Evolutionary conservation across 352 stramenopile genomes (phyloP), one percentile per base, ranked within the genome.

Genomic region (Peronospora farinosa): DNA sequence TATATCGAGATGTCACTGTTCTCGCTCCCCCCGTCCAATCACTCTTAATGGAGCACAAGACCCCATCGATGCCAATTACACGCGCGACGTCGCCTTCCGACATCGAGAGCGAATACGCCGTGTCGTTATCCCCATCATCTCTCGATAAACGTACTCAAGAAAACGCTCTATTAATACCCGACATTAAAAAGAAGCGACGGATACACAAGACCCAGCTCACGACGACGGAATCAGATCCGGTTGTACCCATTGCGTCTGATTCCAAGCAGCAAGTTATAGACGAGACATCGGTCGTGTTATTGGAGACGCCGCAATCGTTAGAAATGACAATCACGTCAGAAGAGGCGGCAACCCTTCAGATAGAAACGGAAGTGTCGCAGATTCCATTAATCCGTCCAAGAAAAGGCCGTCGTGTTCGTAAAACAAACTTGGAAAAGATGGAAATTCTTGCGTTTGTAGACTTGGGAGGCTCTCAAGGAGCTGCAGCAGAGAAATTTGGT

Each of bases 401-500:
- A 16, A 88, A 88, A 58, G 67, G 69, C 10, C 57, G 64, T 12
- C 78, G 82, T 9, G 80, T 92, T 15, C 82, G 80, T 38, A 92
- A 92, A 60, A 88, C 78, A 3, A 78, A 85, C 40, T 62, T 85
- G 41, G 82, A 92, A 58, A 92, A 92, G 61, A 72, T 92, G 42
- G 74, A 86, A 35, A 92, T 92, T 47, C 33, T 92, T 37, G 65
- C 70, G 5, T 92, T 83, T 53, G 82, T 92, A 8, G 82, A 92
- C 39, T 66, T 86, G 23, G 79, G 79, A 37, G 79, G 78, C 7
- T 89, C 82, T 0, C 82, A 92, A 40, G 75, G 78, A 27, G 72
- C 78, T 1, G 78, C 82, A 5, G 77, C 82, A 0, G 79, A 88
- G 47, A 86, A 87, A 46, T 92, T 89, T 32, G 79, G 79, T 12